Conservation (phyloP, 495 filamentous ascomycete genomes). For the Penicillium cinerascens region DNA sequence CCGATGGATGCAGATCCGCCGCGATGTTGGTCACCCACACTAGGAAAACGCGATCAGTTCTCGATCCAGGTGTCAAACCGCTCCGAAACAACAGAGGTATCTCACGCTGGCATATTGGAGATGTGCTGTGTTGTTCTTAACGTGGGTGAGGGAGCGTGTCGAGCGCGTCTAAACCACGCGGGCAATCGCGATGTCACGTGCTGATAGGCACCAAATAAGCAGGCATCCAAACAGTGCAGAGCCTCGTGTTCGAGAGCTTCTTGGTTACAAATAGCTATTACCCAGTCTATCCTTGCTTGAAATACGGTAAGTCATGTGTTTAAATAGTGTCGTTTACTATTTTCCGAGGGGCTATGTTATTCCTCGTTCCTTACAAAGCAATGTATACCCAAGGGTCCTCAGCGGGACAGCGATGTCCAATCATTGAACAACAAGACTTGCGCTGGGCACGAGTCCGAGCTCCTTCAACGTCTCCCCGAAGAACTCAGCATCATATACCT, state of each 20-base stretch:
- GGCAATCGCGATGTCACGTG: slow-evolving; percentile 44
- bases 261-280: neutral
- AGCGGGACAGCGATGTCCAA: neutral
- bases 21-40: slow-evolving; percentile 78
- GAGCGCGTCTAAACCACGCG: slow-evolving; percentile 30
- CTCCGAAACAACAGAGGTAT: neutral
- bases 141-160: slow-evolving; percentile 13
- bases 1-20: slow-evolving; percentile 32
- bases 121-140: slow-evolving; percentile 9
- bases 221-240: neutral
- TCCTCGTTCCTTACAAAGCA: slow-evolving; percentile 9
- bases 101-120: slow-evolving; percentile 46
- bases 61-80: neutral
- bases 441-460: slow-evolving; percentile 83
- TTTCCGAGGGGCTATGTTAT: slow-evolving; percentile 4
- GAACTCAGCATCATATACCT: slow-evolving; percentile 73
- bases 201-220: slow-evolving; percentile 17
- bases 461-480: slow-evolving; percentile 92
- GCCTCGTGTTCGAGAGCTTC: neutral
- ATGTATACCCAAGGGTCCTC: slow-evolving; percentile 4
- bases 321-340: neutral
- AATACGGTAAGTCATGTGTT: neutral
- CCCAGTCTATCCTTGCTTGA: neutral
- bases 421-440: slow-evolving; percentile 72
- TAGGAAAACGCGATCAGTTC: slow-evolving; percentile 40